Evolutionary conservation across 2,329 filamentous ascomycete genomes (phyloP).

Genomic region (Westerdykella sp.): DNA sequence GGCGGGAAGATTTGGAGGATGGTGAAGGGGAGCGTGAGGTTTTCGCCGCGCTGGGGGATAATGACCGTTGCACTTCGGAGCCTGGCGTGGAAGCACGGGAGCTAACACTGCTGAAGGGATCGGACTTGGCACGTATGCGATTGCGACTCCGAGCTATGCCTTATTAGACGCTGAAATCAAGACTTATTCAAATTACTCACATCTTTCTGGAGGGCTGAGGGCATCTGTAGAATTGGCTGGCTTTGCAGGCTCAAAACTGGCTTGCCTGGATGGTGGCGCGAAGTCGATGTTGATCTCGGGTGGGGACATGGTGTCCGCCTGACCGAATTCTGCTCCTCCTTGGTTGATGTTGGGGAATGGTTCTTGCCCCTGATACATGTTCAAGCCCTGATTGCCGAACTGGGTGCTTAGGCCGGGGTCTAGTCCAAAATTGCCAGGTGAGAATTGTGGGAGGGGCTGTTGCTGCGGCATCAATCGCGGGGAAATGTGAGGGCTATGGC

Average conservation of each 20-base stretch:
- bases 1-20: slow-evolving; percentile 43
- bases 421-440: slow-evolving; percentile 44
- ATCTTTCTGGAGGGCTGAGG: slow-evolving; percentile 68
- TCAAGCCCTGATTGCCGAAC: slow-evolving; percentile 43
- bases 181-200: slow-evolving; percentile 39
- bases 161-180: slow-evolving; percentile 12
- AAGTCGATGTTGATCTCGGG: slow-evolving; percentile 93
- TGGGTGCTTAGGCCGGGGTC: slow-evolving; percentile 44
- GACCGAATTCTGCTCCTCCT: slow-evolving; percentile 55
- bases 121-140: slow-evolving; percentile 55
- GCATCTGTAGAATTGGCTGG: slow-evolving; percentile 62
- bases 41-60: slow-evolving; percentile 41
- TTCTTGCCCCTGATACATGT: slow-evolving; percentile 48
- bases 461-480: slow-evolving; percentile 65
- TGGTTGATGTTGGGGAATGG: slow-evolving; percentile 46
- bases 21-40: slow-evolving; percentile 45
- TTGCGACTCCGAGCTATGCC: slow-evolving; percentile 47
- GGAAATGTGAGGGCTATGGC: slow-evolving; percentile 65
- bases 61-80: slow-evolving; percentile 29
- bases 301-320: slow-evolving; percentile 72
- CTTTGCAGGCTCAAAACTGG: slow-evolving; percentile 61
- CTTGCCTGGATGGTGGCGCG: slow-evolving; percentile 65
- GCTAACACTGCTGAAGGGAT: slow-evolving; percentile 49
- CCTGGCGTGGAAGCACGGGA: slow-evolving; percentile 42
- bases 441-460: slow-evolving; percentile 45